Evolutionary conservation across 1,284 basidiomycete species (phyloP), one percentile per base, ranked within the genome.

Genomic region (Termitomyces sp.): DNA sequence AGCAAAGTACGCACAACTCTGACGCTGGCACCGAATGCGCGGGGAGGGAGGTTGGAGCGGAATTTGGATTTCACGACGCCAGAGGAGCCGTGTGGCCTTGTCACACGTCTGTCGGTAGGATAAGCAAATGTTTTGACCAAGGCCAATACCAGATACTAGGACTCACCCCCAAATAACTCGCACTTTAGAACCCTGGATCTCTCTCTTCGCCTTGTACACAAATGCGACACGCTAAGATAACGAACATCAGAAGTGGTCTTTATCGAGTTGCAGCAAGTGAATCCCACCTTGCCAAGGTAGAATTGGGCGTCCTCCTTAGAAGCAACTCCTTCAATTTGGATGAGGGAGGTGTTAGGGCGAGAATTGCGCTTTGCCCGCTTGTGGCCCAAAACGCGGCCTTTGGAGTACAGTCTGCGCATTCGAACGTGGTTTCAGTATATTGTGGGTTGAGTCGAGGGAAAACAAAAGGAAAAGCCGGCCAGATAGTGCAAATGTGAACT

Each of bases 61-160:
- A 99, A 99, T 84, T 98, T 98, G 78, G 90, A 88, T 78, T 96
- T 96, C 70, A 98, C 96, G 67, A 94, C 94, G 70, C 96, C 97
- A 63, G 87, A 92, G 79, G 88, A 92, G 65, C 96, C 94, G 76
- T 97, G 94, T 67, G 93, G 82, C 70, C 93, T 90, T 61, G 94
- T 93, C 64, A 96, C 86, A 67, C 92, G 92, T 66, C 91, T 92
- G 57, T 24, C 33, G 38, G 21, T n/a, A 19, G 31, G 3, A 51
- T 36, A 26, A 53, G 24, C 12, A 28, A 39, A 46, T 41, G 53
- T 15, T 46, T 12, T 46, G 8, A 30, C 3, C 38, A 51, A 40
- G 26, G 42, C 44, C 10, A 50, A 42, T 13, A n/a, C 31, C 47
- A n/a, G 51, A 28, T 36, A 10, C 36, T 33, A 31, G 9, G 19